These are phyloP conservation scores for Nigrospora oryzae DNA, from an alignment of 2,329 filamentous ascomycete species.

Conservation along the genomic window DNA sequence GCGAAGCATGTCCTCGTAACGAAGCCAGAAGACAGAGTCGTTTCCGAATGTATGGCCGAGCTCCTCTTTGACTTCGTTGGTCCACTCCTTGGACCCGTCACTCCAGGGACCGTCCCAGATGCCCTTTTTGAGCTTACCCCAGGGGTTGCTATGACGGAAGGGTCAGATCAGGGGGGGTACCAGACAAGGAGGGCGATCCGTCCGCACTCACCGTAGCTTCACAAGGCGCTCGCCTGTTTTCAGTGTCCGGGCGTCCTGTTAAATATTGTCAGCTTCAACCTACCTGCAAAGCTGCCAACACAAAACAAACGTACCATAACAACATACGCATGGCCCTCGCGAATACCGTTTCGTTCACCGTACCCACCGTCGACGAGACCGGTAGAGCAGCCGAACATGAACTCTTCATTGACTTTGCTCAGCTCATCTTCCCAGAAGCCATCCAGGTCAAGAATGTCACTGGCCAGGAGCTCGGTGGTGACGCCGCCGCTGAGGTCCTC, in stretches of 20 bases:
- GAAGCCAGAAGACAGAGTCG: conserved; percentile 57
- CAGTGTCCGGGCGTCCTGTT: conserved; percentile 37
- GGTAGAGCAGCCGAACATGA: conserved; percentile 64
- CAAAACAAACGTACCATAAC: conserved; percentile 30
- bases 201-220: conserved; percentile 32
- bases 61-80: conserved; percentile 46
- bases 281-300: background rate
- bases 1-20: conserved; percentile 52
- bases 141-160: conserved; percentile 38
- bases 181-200: background rate
- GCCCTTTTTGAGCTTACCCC: conserved; percentile 49
- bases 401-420: conserved; percentile 71
- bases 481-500: conserved; percentile 61
- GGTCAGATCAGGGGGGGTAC: background rate
- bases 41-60: conserved; percentile 51
- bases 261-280: background rate
- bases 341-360: conserved; percentile 49
- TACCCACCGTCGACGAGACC: conserved; percentile 56
- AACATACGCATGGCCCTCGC: conserved; percentile 51
- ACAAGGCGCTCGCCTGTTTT: conserved; percentile 46
- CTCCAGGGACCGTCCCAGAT: conserved; percentile 53
- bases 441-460: conserved; percentile 69
- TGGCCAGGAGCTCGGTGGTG: conserved; percentile 58
- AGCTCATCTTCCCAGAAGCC: conserved; percentile 79
- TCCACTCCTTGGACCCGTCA: conserved; percentile 55